Evolutionary conservation across 2,329 filamentous ascomycete genomes (phyloP).

Genomic region (Chrysoporthe puriensis): DNA sequence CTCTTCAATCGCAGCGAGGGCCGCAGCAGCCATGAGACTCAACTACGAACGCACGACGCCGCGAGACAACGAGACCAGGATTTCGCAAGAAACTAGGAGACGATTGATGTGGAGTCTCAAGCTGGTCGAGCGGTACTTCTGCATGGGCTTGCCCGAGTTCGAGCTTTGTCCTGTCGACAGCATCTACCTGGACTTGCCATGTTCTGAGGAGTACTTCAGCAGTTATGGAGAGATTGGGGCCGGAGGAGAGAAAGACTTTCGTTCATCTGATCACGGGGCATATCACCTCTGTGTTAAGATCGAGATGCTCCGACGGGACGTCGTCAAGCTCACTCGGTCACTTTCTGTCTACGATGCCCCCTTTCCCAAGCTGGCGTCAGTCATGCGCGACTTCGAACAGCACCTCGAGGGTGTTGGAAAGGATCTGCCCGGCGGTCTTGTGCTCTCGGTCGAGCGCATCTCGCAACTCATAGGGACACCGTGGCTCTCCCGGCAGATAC

Average conservation of each 20-base stretch:
- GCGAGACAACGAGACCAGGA: constrained; percentile 35
- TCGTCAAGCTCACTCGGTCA: constrained; percentile 31
- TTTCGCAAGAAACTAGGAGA: constrained; percentile 47
- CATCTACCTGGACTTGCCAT: constrained; percentile 48
- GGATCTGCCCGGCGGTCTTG: constrained; percentile 18
- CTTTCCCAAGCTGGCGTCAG: constrained; percentile 19
- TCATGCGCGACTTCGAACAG: constrained; percentile 27
- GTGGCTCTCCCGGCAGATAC: constrained; percentile 34
- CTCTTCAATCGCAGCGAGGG: constrained; percentile 47
- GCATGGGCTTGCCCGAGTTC: constrained; percentile 49
- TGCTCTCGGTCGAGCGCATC: constrained; percentile 20
- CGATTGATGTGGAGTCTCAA: constrained; percentile 51
- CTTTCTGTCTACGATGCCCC: constrained; percentile 22
- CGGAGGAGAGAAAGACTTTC: neutral
- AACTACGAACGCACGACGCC: constrained; percentile 46
- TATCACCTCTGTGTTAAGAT: constrained; percentile 32
- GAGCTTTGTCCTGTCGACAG: constrained; percentile 47
- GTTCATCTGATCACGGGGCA: constrained; percentile 18
- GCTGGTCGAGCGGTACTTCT: constrained; percentile 47
- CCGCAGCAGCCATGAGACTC: constrained; percentile 47
- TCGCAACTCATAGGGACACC: constrained; percentile 22
- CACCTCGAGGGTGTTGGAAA: constrained; percentile 20
- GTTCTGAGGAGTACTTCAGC: constrained; percentile 48
- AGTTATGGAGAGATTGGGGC: constrained; percentile 2
- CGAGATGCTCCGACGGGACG: constrained; percentile 31